These are phyloP conservation scores for Raffaelea ambrosiae DNA, from an alignment of 2,329 filamentous ascomycete genomes.

Conservation along the genomic window DNA sequence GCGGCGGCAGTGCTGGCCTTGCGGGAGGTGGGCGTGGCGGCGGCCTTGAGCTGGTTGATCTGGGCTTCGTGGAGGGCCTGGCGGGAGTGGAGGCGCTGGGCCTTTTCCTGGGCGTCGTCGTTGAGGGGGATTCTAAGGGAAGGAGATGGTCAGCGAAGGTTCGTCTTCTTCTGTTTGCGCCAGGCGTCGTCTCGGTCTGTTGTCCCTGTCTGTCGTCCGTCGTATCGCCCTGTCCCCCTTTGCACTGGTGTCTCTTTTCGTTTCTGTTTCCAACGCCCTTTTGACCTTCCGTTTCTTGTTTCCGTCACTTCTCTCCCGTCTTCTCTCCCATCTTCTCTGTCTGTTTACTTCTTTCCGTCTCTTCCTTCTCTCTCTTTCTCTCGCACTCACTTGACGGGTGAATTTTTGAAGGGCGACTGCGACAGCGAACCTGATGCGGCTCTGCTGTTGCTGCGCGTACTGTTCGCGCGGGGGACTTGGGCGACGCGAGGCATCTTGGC, in stretches of 20 bases:
- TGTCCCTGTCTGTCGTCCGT: too few species aligned
- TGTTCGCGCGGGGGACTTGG: conserved; percentile 42
- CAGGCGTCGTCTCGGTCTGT: too few species aligned
- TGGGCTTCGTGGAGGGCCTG: conserved; percentile 84
- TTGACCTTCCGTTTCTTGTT: too few species aligned
- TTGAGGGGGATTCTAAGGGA: conserved; percentile 73
- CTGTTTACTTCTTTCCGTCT: too few species aligned
- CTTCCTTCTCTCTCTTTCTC: not conserved
- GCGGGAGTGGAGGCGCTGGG: conserved; percentile 75
- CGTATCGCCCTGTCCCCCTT: too few species aligned
- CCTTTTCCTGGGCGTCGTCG: conserved; percentile 90
- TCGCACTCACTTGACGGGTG: conserved; percentile 44
- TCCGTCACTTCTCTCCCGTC: too few species aligned
- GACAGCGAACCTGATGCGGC: conserved; percentile 36
- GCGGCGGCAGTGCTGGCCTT: conserved; percentile 49
- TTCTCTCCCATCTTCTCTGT: not conserved
- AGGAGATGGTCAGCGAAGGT: too few species aligned
- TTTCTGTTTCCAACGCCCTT: too few species aligned
- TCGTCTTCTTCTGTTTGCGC: too few species aligned
- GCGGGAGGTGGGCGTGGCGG: conserved; percentile 58
- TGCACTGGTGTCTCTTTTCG: not conserved
- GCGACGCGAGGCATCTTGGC: conserved; percentile 55
- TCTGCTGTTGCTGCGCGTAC: conserved; percentile 24
- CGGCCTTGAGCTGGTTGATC: conserved; percentile 83
- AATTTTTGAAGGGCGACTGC: conserved; percentile 49